A percentile compares a stretch with the other conserved stretches of the same genome.
Evolutionary conservation across 805 yeast genomes (phyloP).

Genomic region (Suhomyces xylopsoci): DNA sequence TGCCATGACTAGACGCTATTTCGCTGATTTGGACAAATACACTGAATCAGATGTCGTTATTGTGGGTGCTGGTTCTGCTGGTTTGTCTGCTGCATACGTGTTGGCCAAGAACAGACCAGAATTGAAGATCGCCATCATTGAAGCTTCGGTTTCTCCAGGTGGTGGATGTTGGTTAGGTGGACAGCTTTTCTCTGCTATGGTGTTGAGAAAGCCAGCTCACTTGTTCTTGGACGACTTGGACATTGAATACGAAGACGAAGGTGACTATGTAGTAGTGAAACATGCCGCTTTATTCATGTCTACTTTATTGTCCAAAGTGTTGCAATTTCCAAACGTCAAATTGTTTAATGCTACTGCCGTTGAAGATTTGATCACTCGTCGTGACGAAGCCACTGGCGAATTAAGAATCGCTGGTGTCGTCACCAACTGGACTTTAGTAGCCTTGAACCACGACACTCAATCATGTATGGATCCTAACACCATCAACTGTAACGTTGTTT

Average conservation of each 20-base stretch:
- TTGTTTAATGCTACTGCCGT: constrained; percentile 78
- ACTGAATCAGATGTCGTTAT: constrained; percentile 74
- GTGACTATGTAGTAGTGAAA: constrained; percentile 75
- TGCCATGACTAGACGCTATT: constrained; percentile 76
- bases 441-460: constrained; percentile 72
- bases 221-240: constrained; percentile 60
- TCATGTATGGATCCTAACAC: constrained; percentile 84
- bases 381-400: constrained; percentile 52
- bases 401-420: constrained; percentile 75
- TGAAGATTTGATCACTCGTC: constrained; percentile 74
- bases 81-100: constrained; percentile 71
- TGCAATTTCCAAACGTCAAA: constrained; percentile 70
- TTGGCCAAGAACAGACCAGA: constrained; percentile 75
- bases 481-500: constrained; percentile 59
- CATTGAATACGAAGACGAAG: constrained; percentile 72
- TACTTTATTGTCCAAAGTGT: constrained; percentile 64
- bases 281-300: constrained; percentile 78
- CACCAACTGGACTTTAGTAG: constrained; percentile 78
- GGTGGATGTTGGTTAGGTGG: constrained; percentile 83
- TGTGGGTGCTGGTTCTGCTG: constrained; percentile 78
- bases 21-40: constrained; percentile 67
- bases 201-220: constrained; percentile 77
- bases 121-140: constrained; percentile 68
- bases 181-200: constrained; percentile 74
- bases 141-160: constrained; percentile 73